Evolutionary conservation across 192 early-diverging fungal species (phyloP).

Genomic region (Phycomyces blakesleeanus): DNA sequence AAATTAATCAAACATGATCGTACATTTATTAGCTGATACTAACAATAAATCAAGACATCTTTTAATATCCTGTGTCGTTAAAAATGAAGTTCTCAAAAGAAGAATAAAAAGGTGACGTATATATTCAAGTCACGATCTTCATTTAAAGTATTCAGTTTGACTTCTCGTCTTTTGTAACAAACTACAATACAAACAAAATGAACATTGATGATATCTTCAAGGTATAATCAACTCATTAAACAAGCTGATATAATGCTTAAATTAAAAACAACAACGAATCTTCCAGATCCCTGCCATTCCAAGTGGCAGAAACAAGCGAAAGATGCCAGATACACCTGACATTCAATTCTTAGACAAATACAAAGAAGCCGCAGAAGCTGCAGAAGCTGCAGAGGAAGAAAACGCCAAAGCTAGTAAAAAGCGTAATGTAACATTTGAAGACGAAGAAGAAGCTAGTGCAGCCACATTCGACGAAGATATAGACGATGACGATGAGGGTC

Average conservation of each 20-base stretch:
- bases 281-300: constrained; percentile 40
- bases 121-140: not conserved
- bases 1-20: too few relatives aligned
- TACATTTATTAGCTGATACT: too few relatives aligned
- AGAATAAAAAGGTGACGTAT: not conserved
- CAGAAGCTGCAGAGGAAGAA: constrained; percentile 13
- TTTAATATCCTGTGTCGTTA: too few relatives aligned
- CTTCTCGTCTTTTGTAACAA: not conserved
- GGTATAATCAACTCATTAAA: constrained; percentile 4
- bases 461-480: constrained; percentile 29
- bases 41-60: too few relatives aligned
- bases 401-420: constrained; percentile 15
- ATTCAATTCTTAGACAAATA: constrained; percentile 44
- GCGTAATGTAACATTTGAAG: constrained; percentile 24
- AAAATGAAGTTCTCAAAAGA: too few relatives aligned
- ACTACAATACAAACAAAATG: constrained; percentile 12
- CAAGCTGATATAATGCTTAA: not conserved
- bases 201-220: constrained; percentile 41
- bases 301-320: constrained; percentile 46
- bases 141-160: not conserved
- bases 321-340: constrained; percentile 41
- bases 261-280: not conserved
- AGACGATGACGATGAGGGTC: constrained; percentile 72
- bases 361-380: constrained; percentile 22
- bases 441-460: constrained; percentile 19